phyloP scores from a whole-genome alignment of 2,329 filamentous ascomycete species.

The Cladophialophora carrionii region DNA sequence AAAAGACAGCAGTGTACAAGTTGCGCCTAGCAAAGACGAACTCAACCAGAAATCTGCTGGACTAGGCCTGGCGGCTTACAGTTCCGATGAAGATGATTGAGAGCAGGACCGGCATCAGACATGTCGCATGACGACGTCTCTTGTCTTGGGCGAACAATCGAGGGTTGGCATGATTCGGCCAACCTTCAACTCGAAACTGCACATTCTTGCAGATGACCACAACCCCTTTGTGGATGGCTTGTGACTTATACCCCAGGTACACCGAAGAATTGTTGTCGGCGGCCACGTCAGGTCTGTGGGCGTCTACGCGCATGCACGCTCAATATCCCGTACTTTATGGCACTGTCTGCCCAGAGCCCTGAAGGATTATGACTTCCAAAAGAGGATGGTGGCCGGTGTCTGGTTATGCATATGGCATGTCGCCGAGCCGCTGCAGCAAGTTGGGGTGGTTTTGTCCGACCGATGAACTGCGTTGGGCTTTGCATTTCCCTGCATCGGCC shows the following conservation, averaged over 20 bases:
- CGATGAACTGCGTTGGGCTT: slow-evolving; percentile 16
- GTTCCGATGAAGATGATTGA: slow-evolving; percentile 47
- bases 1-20: neutral
- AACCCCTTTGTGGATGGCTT: neutral
- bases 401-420: neutral
- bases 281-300: neutral
- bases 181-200: neutral
- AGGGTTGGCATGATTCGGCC: neutral
- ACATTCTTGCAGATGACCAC: neutral
- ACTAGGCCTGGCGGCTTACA: slow-evolving; percentile 47
- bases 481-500: slow-evolving; percentile 18
- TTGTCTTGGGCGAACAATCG: neutral
- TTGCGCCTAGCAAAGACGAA: neutral
- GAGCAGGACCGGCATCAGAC: neutral
- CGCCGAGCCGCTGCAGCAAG: slow-evolving; percentile 13
- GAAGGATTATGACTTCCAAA: slow-evolving; percentile 4
- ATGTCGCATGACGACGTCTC: neutral
- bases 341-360: too few relatives aligned
- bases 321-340: neutral
- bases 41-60: slow-evolving; percentile 33
- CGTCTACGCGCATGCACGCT: neutral
- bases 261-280: neutral
- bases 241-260: neutral
- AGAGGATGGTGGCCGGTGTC: slow-evolving; percentile 10
- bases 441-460: slow-evolving; percentile 4